Evolutionary conservation across 2,329 filamentous ascomycete species (phyloP).

Genomic region (Penicillium verrucosum): DNA sequence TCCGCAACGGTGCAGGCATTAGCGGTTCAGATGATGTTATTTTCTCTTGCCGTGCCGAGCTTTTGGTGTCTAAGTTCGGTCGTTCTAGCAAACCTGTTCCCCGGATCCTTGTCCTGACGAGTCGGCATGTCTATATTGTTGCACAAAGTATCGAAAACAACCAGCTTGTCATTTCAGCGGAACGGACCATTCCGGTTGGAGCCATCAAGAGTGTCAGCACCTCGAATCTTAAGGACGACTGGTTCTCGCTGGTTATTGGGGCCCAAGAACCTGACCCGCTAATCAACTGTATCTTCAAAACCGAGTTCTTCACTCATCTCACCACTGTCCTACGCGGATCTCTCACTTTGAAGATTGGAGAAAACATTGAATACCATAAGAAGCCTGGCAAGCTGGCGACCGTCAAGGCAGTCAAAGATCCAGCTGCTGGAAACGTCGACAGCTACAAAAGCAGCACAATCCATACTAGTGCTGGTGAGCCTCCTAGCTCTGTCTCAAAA

Average conservation of each 20-base stretch:
- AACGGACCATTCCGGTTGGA: constrained; percentile 77
- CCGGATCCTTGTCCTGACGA: constrained; percentile 79
- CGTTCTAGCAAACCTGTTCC: constrained; percentile 91
- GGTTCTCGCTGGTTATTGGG: constrained; percentile 89
- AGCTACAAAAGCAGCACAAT: constrained; percentile 91
- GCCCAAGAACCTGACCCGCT: constrained; percentile 91
- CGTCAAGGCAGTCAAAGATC: constrained; percentile 89
- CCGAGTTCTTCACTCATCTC: constrained; percentile 93
- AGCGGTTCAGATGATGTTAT: constrained; percentile 65
- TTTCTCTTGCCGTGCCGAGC: constrained; percentile 88
- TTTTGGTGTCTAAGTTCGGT: constrained; percentile 91
- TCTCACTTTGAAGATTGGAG: constrained; percentile 77
- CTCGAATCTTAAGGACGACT: constrained; percentile 85
- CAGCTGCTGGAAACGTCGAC: constrained; percentile 67
- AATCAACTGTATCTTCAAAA: constrained; percentile 91
- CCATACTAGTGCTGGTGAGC: constrained; percentile 80
- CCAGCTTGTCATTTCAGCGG: constrained; percentile 74
- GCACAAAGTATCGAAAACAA: constrained; percentile 79
- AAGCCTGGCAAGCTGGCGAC: constrained; percentile 89
- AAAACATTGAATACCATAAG: constrained; percentile 92
- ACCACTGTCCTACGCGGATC: constrained; percentile 73
- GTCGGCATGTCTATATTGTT: constrained; percentile 82
- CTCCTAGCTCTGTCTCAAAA: constrained; percentile 74
- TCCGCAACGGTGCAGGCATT: constrained; percentile 72
- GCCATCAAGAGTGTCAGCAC: constrained; percentile 83